A percentile compares a stretch with the other conserved stretches of the same genome.
phyloP scores from a whole-genome alignment of 805 yeast species.

The Naumovozyma baii region DNA sequence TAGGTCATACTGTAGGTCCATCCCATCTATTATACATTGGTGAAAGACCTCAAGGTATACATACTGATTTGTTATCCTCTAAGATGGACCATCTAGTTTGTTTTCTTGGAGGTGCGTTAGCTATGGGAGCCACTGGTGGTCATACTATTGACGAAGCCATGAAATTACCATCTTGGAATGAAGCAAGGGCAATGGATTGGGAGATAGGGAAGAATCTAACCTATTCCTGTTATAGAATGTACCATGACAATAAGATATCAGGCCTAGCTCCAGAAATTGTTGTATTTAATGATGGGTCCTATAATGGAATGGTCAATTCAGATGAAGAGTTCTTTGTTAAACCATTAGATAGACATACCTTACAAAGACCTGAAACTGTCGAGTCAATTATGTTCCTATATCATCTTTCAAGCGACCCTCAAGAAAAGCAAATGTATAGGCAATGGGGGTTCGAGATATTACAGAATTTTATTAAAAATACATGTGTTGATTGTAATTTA shows the following conservation, averaged over 20 bases:
- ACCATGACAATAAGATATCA: constrained; percentile 51
- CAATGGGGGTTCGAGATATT: constrained; percentile 87
- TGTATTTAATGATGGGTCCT: constrained; percentile 51
- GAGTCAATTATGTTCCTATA: constrained; percentile 76
- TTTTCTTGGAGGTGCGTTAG: constrained; percentile 80
- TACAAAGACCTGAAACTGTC: constrained; percentile 91
- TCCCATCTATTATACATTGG: constrained; percentile 60
- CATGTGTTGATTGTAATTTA: constrained; percentile 39
- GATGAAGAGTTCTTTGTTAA: constrained; percentile 44
- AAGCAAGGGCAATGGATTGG: constrained; percentile 50
- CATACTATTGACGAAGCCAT: constrained; percentile 44
- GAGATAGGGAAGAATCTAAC: constrained; percentile 65
- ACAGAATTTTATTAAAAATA: constrained; percentile 52
- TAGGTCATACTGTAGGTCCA: constrained; percentile 48
- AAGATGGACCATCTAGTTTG: constrained; percentile 94
- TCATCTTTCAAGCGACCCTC: constrained; percentile 42
- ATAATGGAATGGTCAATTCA: constrained; percentile 9
- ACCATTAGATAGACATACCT: constrained; percentile 65
- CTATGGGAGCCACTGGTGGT: constrained; percentile 85
- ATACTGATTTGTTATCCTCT: constrained; percentile 41
- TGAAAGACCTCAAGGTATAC: constrained; percentile 64
- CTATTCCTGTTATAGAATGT: constrained; percentile 76
- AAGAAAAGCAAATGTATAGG: constrained; percentile 66
- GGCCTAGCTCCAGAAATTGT: constrained; percentile 88
- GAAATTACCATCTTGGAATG: constrained; percentile 46